phyloP scores from a whole-genome alignment of 345 rosid genomes.

The Melaleuca alternifolia region DNA sequence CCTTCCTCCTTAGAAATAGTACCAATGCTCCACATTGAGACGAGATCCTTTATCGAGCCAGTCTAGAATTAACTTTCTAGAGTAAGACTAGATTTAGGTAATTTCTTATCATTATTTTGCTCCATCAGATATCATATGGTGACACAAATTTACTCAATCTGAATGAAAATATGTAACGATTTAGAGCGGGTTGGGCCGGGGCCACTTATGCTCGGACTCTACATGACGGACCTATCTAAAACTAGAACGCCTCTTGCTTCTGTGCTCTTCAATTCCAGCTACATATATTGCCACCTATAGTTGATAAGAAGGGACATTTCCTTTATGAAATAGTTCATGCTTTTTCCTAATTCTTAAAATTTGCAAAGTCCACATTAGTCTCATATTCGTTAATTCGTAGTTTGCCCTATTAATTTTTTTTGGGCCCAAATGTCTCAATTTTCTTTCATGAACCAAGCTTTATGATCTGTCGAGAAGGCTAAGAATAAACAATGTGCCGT shows the following conservation, averaged over 20 bases:
- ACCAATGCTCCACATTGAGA: neutral
- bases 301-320: too few species aligned
- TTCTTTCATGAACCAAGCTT: too few species aligned
- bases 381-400: too few species aligned
- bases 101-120: neutral
- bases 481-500: too few species aligned
- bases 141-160: neutral
- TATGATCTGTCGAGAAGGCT: too few species aligned
- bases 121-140: neutral
- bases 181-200: rapidly evolving
- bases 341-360: too few species aligned
- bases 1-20: neutral
- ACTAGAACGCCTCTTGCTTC: neutral
- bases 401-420: too few species aligned
- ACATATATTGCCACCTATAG: too few species aligned
- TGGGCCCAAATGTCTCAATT: too few species aligned
- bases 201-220: neutral
- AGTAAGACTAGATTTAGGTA: neutral
- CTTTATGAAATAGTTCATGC: too few species aligned
- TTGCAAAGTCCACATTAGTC: too few species aligned
- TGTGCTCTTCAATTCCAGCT: neutral
- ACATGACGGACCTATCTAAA: neutral
- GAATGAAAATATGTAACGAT: neutral
- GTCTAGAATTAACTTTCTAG: neutral
- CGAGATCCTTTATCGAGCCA: neutral